A percentile compares a stretch with the other conserved stretches of the same genome.
phyloP scores from a whole-genome alignment of 208 protist genomes.

The Kentomonas sorsogonicus region DNA sequence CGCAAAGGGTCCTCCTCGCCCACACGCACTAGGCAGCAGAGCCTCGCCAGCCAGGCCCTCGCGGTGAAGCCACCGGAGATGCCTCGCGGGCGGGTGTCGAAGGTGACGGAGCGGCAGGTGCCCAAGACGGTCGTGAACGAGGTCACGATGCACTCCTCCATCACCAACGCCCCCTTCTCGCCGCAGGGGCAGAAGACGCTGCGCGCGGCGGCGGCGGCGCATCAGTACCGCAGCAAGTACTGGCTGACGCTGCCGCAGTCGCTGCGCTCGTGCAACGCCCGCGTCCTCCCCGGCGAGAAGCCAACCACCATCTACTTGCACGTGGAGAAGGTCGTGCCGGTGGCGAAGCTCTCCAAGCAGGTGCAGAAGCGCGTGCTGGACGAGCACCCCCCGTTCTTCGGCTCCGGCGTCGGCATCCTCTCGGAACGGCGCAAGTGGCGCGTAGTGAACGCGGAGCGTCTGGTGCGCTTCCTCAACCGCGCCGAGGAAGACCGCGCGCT shows the following conservation, averaged over 20 bases:
- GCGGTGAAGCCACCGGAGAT: background rate
- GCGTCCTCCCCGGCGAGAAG: slow-evolving; percentile 56
- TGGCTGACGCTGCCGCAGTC: slow-evolving; percentile 82
- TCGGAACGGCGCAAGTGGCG: slow-evolving; percentile 81
- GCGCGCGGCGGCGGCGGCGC: slow-evolving; percentile 23
- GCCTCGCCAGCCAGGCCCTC: no score
- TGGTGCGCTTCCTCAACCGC: slow-evolving; percentile 64
- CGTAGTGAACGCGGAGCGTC: slow-evolving; percentile 64
- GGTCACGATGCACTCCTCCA: slow-evolving; percentile 65
- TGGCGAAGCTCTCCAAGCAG: slow-evolving; percentile 42
- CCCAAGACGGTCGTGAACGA: slow-evolving; percentile 15
- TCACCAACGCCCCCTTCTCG: slow-evolving; percentile 74
- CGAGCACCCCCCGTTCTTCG: slow-evolving; percentile 84
- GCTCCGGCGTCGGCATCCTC: slow-evolving; percentile 82
- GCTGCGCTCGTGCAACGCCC: slow-evolving; percentile 60
- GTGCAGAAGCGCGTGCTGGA: slow-evolving; percentile 72
- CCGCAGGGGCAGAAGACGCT: slow-evolving; percentile 42
- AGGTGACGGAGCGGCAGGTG: background rate
- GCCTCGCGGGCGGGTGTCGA: background rate
- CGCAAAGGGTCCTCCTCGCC: no score
- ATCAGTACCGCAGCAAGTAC: slow-evolving; percentile 53
- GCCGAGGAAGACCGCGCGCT: slow-evolving; percentile 69
- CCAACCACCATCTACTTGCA: slow-evolving; percentile 64
- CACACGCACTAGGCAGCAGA: no score
- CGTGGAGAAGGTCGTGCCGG: slow-evolving; percentile 74